Conservation (phyloP, 1,139 yeast genomes). For the Magnusiomyces sp. region DNA sequence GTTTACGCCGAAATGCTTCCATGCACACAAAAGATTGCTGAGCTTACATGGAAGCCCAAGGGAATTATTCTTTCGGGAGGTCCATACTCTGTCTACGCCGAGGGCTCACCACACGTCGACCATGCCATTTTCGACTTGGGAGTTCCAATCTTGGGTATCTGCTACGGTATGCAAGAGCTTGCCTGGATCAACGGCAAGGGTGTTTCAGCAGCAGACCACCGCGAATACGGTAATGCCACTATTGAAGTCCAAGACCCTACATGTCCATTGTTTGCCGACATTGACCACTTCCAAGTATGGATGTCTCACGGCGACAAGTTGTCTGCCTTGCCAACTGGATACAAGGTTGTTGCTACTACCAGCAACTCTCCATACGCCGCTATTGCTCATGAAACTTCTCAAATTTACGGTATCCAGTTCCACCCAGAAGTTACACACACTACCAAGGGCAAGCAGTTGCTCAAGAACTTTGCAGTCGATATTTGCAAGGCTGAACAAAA, state of each 20-base stretch:
- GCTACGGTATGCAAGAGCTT: constrained; percentile 98
- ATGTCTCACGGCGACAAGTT: constrained; percentile 99
- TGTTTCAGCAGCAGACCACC: constrained; percentile 92
- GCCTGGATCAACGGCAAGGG: constrained; percentile 98
- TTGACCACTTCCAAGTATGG: constrained; percentile 95
- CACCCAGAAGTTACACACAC: constrained; percentile 99
- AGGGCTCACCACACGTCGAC: constrained; percentile 96
- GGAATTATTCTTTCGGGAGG: constrained; percentile 97
- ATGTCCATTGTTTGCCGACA: constrained; percentile 64
- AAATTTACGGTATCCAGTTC: constrained; percentile 92
- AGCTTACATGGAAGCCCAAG: constrained; percentile 88
- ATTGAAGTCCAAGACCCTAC: constrained; percentile 52
- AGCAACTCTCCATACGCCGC: constrained; percentile 95
- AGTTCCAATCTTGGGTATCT: constrained; percentile 94
- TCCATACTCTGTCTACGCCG: constrained; percentile 94
- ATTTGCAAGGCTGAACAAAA: constrained; percentile 80
- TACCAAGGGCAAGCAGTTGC: constrained; percentile 74
- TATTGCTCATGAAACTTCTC: constrained; percentile 63
- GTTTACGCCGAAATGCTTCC: constrained; percentile 99
- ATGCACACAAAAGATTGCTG: constrained; percentile 92
- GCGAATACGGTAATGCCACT: constrained; percentile 97
- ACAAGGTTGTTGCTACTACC: constrained; percentile 82
- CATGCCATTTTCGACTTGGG: constrained; percentile 81
- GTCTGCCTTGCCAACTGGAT: constrained; percentile 82
- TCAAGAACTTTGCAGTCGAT: constrained; percentile 85